Conservation (phyloP, 164 flowering plant genomes). For the Euptelea pleiosperma region DNA sequence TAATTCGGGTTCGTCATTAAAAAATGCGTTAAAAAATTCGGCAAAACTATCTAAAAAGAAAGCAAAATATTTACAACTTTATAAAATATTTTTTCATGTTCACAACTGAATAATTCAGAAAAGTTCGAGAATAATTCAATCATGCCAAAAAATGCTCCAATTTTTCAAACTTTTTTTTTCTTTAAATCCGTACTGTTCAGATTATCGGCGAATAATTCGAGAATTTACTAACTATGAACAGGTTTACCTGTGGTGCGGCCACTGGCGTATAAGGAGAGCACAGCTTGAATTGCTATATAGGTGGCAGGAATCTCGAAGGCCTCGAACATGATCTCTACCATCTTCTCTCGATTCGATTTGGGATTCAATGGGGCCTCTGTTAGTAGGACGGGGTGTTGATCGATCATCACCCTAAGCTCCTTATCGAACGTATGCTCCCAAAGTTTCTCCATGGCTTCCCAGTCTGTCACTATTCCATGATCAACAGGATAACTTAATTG, state of each 20-base stretch:
- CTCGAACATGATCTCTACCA: constrained; percentile 36
- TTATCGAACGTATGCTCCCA: constrained; percentile 26
- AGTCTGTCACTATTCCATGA: constrained; percentile 41
- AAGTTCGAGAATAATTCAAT: too few relatives aligned
- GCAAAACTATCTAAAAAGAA: too few relatives aligned
- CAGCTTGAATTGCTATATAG: constrained; percentile 25
- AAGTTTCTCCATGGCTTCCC: constrained; percentile 43
- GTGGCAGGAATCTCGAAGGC: constrained; percentile 20
- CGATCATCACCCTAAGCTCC: constrained; percentile 23
- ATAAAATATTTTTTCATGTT: too few relatives aligned
- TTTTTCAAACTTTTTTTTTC: too few relatives aligned
- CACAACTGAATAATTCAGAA: too few relatives aligned
- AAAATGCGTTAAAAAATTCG: too few relatives aligned
- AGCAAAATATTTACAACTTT: too few relatives aligned
- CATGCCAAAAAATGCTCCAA: too few relatives aligned
- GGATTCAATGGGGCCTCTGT: constrained; percentile 36
- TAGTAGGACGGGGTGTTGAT: constrained; percentile 34
- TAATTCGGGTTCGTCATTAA: too few relatives aligned
- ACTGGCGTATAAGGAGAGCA: constrained; percentile 30
- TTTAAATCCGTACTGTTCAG: too few relatives aligned
- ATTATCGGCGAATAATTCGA: too few relatives aligned
- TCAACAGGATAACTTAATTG: constrained; percentile 30
- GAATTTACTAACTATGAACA: too few relatives aligned
- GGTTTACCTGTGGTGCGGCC: constrained; percentile 38
- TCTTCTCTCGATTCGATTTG: constrained; percentile 32